These are phyloP conservation scores for Phytophthora ohioensis DNA, from an alignment of 352 stramenopile genomes.

Conservation along the genomic window DNA sequence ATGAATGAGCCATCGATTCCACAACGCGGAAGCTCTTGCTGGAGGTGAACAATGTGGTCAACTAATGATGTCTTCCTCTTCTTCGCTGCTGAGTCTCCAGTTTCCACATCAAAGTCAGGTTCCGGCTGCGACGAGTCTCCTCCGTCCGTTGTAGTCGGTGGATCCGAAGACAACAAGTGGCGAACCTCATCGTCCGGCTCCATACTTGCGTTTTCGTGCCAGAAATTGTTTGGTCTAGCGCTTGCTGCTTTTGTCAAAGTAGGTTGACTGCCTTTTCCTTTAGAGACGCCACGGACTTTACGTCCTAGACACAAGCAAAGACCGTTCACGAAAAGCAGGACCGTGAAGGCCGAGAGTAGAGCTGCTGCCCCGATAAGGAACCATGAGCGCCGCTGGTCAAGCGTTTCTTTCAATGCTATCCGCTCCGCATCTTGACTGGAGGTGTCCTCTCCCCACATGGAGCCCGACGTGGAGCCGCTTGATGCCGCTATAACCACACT, in stretches of 20 bases:
- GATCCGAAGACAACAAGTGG: constrained; percentile 30
- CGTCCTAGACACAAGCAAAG: constrained; percentile 37
- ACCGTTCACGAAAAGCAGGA: constrained; percentile 29
- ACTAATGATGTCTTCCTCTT: background rate
- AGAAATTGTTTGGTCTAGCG: constrained; percentile 29
- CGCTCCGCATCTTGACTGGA: constrained; percentile 29
- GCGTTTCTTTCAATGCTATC: constrained; percentile 36
- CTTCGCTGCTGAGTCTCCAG: constrained; percentile 7
- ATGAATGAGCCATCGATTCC: constrained; percentile 27
- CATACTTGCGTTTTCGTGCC: constrained; percentile 26
- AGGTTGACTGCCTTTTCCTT: constrained; percentile 10
- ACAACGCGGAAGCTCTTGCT: constrained; percentile 23
- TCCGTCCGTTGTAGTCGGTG: constrained; percentile 20
- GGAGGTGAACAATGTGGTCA: constrained; percentile 26
- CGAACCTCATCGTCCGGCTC: constrained; percentile 31
- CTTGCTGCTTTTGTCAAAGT: constrained; percentile 19
- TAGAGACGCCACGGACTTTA: constrained; percentile 14
- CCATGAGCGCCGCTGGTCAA: constrained; percentile 46
- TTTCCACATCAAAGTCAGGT: constrained; percentile 11
- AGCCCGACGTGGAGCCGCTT: constrained; percentile 24
- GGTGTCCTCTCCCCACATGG: constrained; percentile 26
- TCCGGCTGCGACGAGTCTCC: constrained; percentile 24
- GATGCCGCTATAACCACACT: constrained; percentile 33
- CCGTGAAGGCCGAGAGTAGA: constrained; percentile 25
- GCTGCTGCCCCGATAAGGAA: constrained; percentile 42